Evolutionary conservation across 2,329 filamentous ascomycete genomes (phyloP).

Genomic region (Dichotomopilus funicola): DNA sequence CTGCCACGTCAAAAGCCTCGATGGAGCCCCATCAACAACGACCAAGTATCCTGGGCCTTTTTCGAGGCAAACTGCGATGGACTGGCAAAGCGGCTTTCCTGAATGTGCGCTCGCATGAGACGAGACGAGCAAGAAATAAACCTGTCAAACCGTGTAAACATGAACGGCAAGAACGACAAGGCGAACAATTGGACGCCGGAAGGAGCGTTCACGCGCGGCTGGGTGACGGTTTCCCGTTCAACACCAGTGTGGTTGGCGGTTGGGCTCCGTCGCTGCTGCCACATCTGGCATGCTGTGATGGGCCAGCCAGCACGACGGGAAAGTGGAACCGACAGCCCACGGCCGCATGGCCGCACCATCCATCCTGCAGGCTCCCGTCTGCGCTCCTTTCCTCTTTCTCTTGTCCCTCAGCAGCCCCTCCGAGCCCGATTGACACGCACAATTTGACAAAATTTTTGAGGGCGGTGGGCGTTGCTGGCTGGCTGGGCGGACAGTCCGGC

Average conservation of each 20-base stretch:
- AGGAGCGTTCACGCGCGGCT: too few species aligned
- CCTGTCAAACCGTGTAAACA: neutral
- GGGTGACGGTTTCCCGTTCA: too few species aligned
- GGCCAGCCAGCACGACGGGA: conserved; percentile 10
- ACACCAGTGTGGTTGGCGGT: conserved; percentile 5
- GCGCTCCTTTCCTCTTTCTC: too few species aligned
- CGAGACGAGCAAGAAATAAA: neutral
- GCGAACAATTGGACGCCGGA: neutral
- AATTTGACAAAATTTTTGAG: conserved; percentile 12
- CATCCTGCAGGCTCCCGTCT: neutral
- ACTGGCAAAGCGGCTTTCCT: conserved; percentile 14
- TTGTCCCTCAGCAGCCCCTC: neutral
- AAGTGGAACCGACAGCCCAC: too few species aligned
- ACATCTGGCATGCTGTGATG: conserved; percentile 17
- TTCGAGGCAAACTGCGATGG: conserved; percentile 12
- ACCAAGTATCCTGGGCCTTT: conserved; percentile 11
- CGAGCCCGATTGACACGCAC: conserved; percentile 22
- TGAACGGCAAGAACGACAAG: neutral
- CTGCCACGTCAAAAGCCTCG: conserved; percentile 24
- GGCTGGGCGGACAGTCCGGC: conserved; percentile 5
- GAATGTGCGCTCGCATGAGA: neutral
- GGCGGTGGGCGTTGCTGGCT: neutral
- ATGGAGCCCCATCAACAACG: conserved; percentile 14
- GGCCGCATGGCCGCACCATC: conserved; percentile 1
- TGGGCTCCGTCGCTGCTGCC: conserved; percentile 15